phyloP scores from a whole-genome alignment of 2,329 filamentous ascomycete species.

The Trichophyton verrucosum region DNA sequence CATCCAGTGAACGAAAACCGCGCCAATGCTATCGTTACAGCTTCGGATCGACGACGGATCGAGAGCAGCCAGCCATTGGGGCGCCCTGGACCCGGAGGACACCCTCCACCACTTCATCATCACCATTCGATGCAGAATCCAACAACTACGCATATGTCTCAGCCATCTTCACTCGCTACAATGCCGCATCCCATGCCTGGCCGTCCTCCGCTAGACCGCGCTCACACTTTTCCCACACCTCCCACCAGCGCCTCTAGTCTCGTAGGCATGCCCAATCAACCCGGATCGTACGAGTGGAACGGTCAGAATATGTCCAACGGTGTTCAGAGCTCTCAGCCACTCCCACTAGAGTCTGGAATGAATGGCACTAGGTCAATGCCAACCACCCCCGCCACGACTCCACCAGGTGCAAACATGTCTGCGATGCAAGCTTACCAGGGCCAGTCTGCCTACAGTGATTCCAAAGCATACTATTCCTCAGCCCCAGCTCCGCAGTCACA shows the following conservation, averaged over 20 bases:
- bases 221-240: conserved; percentile 87
- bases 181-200: conserved; percentile 45
- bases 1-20: conserved; percentile 72
- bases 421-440: conserved; percentile 66
- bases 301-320: conserved; percentile 49
- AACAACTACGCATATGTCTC: conserved; percentile 48
- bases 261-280: conserved; percentile 60
- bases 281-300: conserved; percentile 69
- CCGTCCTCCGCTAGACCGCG: conserved; percentile 66
- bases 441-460: conserved; percentile 61
- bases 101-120: conserved; percentile 49
- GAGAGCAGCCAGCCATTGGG: conserved; percentile 43
- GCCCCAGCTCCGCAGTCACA: conserved; percentile 53
- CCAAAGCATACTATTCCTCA: conserved; percentile 66
- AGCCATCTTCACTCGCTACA: conserved; percentile 49
- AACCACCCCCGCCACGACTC: conserved; percentile 80
- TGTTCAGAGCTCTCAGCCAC: conserved; percentile 52
- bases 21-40: conserved; percentile 77
- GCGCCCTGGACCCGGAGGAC: conserved; percentile 55
- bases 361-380: conserved; percentile 76
- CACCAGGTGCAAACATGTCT: conserved; percentile 57
- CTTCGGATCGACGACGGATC: conserved; percentile 61
- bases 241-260: conserved; percentile 86
- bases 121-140: conserved; percentile 54
- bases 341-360: conserved; percentile 70